These are phyloP conservation scores for Tetraselmis striata DNA, from an alignment of 139 green algal genomes.

Conservation along the genomic window DNA sequence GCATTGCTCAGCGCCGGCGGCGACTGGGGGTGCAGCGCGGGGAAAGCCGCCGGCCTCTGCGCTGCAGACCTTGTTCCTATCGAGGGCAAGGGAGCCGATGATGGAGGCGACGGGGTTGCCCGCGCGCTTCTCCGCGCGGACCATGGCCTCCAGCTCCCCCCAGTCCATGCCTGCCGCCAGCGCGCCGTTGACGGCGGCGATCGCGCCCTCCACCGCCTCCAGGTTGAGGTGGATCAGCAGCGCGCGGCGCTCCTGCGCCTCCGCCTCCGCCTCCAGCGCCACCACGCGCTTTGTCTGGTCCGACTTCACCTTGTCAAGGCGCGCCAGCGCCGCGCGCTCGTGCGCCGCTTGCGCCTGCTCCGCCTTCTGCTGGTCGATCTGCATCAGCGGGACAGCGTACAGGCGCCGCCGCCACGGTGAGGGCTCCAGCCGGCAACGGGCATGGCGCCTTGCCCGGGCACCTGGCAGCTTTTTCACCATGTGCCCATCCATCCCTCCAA, in stretches of 20 bases:
- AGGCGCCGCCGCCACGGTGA: not conserved
- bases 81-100: slow-evolving; percentile 72
- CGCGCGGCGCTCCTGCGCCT: slow-evolving; percentile 42
- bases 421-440: not conserved
- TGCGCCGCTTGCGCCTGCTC: slow-evolving; percentile 38
- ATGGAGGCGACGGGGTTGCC: slow-evolving; percentile 86
- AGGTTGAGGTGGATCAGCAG: slow-evolving; percentile 83
- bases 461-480: too few relatives aligned
- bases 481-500: too few relatives aligned
- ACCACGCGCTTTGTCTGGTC: slow-evolving; percentile 64
- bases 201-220: slow-evolving; percentile 73
- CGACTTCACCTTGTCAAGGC: slow-evolving; percentile 65
- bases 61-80: slow-evolving; percentile 62
- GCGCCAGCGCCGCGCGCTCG: slow-evolving; percentile 56
- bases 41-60: too few relatives aligned
- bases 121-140: slow-evolving; percentile 60
- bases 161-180: slow-evolving; percentile 85
- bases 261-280: slow-evolving; percentile 55
- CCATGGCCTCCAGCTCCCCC: slow-evolving; percentile 68
- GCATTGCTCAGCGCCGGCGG: too few relatives aligned
- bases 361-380: slow-evolving; percentile 66
- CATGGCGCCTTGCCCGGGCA: too few relatives aligned
- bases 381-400: slow-evolving; percentile 1
- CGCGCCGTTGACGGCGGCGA: slow-evolving; percentile 72
- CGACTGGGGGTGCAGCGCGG: too few relatives aligned